These are phyloP conservation scores for Closterium sp. DNA, from an alignment of 139 green algal genomes.

Conservation along the genomic window DNA sequence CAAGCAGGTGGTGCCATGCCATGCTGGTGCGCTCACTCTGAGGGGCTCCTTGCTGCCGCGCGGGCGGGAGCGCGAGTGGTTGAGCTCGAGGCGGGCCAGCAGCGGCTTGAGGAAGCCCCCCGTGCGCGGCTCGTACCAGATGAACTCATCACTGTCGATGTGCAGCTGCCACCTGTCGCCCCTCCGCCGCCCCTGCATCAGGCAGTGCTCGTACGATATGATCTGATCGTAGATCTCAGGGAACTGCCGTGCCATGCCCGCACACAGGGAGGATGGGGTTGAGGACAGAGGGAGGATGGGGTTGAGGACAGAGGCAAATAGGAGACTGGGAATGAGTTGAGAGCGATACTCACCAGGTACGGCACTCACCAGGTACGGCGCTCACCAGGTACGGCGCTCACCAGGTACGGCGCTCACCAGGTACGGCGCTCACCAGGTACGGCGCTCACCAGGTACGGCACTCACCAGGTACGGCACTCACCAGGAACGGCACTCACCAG, in stretches of 20 bases:
- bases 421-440: no score
- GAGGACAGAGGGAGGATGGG: no score
- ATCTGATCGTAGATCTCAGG: slow-evolving; percentile 31
- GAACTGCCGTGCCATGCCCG: no score
- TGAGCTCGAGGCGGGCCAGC: not conserved
- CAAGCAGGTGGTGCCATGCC: not conserved
- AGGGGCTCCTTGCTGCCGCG: not conserved
- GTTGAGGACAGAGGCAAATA: no score
- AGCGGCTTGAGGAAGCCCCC: slow-evolving; percentile 3
- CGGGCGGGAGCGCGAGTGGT: not conserved
- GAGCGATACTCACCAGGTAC: no score
- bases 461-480: not conserved
- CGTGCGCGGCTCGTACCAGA: slow-evolving; percentile 8
- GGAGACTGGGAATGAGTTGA: not conserved
- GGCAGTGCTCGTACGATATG: slow-evolving; percentile 32
- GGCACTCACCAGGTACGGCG: no score
- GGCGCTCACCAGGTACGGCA: not conserved
- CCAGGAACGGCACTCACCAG: not conserved
- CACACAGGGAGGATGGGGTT: no score
- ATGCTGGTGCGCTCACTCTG: not conserved
- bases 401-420: not conserved
- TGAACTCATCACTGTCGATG: slow-evolving; percentile 29
- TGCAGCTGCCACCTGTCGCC: slow-evolving; percentile 7
- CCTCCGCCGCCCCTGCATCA: slow-evolving; percentile 16
- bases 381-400: no score